phyloP scores from a whole-genome alignment of 179 eudicot genomes.

The Spinacia oleracea region DNA sequence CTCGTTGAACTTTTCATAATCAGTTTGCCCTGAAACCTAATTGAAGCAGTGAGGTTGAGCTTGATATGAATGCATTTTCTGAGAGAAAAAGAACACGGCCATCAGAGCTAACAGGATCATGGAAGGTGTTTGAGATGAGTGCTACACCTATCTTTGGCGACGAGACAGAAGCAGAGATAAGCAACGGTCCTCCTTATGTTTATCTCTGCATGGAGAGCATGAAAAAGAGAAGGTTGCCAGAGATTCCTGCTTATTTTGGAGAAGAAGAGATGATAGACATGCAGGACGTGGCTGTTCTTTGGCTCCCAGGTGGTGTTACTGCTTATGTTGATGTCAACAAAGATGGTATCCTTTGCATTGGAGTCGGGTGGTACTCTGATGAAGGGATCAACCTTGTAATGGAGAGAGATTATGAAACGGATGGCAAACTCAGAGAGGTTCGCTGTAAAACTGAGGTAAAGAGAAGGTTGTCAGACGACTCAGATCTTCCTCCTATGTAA shows the following conservation, averaged over 20 bases:
- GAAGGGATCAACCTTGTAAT: slow-evolving; percentile 95
- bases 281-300: slow-evolving; percentile 79
- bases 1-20: neutral
- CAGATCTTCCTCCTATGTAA: slow-evolving; percentile 46
- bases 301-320: slow-evolving; percentile 97
- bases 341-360: slow-evolving; percentile 87
- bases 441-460: slow-evolving; percentile 80
- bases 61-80: slow-evolving; percentile 85
- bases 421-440: slow-evolving; percentile 87
- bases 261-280: slow-evolving; percentile 89
- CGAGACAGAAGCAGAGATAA: slow-evolving; percentile 44
- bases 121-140: slow-evolving; percentile 97
- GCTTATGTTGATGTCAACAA: slow-evolving; percentile 81
- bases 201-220: slow-evolving; percentile 84
- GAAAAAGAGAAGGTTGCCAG: slow-evolving; percentile 83
- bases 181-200: slow-evolving; percentile 59
- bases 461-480: slow-evolving; percentile 89
- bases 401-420: slow-evolving; percentile 95
- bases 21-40: slow-evolving; percentile 7
- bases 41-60: slow-evolving; percentile 60
- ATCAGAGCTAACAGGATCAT: slow-evolving; percentile 72
- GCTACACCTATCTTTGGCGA: slow-evolving; percentile 85
- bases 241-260: slow-evolving; percentile 59
- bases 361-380: slow-evolving; percentile 97
- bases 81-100: slow-evolving; percentile 83